Evolutionary conservation across 2,329 filamentous ascomycete species (phyloP).

Genomic region (Byssochlamys sp.): DNA sequence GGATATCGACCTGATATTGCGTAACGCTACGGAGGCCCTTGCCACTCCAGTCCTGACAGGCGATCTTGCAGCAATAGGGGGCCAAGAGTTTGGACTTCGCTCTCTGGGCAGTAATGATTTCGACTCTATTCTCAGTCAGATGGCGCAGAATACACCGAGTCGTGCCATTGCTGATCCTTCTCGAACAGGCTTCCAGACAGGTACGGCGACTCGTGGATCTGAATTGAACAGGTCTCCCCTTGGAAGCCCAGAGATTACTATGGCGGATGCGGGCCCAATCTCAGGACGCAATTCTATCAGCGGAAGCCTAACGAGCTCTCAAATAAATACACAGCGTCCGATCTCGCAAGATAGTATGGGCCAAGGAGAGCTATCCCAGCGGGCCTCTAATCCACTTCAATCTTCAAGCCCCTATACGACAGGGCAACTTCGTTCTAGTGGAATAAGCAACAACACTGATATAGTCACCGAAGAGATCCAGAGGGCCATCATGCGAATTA

Average conservation of each 20-base stretch:
- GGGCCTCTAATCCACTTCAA: neutral
- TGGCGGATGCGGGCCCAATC: neutral
- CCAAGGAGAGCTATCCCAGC: neutral
- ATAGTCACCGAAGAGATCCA: slow-evolving; percentile 14
- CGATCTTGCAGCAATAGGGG: neutral
- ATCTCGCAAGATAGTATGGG: neutral
- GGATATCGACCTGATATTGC: neutral
- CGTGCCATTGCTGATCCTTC: neutral
- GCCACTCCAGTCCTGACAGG: neutral
- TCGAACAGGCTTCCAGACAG: neutral
- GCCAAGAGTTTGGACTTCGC: neutral
- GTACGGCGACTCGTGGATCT: neutral
- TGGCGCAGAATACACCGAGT: neutral
- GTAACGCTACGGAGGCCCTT: neutral
- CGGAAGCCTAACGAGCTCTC: neutral
- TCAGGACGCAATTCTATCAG: neutral
- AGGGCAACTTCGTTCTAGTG: neutral
- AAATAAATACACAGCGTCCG: neutral
- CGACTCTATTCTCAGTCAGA: neutral
- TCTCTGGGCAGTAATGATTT: neutral
- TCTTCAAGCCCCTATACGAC: neutral
- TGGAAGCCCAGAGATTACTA: neutral
- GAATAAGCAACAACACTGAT: neutral
- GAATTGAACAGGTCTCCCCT: neutral
- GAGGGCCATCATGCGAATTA: slow-evolving; percentile 15